Evolutionary conservation across 2,329 filamentous ascomycete species (phyloP).

Genomic region (Penicillium aurantiogriseum): DNA sequence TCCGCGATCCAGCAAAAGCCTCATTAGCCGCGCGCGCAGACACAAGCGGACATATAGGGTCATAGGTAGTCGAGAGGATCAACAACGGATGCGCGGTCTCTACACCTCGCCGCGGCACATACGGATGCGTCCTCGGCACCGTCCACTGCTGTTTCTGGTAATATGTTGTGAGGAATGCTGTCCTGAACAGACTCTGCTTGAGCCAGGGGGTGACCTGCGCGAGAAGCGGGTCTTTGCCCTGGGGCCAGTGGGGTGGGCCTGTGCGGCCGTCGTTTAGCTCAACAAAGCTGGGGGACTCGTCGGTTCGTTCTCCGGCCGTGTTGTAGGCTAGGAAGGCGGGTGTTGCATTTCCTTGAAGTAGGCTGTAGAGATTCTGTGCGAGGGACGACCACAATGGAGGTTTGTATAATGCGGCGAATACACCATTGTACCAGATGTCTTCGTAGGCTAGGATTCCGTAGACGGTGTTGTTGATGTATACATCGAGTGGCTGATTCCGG

Average conservation of each 20-base stretch:
- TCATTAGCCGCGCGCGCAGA: conserved; percentile 23
- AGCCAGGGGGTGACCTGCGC: conserved; percentile 4
- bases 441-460: conserved; percentile 20
- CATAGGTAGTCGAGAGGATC: conserved; percentile 25
- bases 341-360: conserved; percentile 10
- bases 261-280: conserved; percentile 7
- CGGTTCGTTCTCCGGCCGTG: not conserved
- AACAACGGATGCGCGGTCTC: conserved; percentile 23
- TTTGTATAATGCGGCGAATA: conserved; percentile 3
- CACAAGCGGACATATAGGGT: conserved; percentile 23
- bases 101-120: conserved; percentile 12
- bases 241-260: conserved; percentile 5
- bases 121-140: conserved; percentile 13
- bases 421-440: conserved; percentile 24
- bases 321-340: conserved; percentile 7
- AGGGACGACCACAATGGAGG: conserved; percentile 3
- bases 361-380: conserved; percentile 2
- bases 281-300: conserved; percentile 3
- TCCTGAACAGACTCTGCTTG: conserved; percentile 7
- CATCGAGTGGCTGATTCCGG: conserved; percentile 16
- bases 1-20: conserved; percentile 22
- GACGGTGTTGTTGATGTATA: conserved; percentile 21
- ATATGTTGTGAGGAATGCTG: not conserved
- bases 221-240: not conserved
- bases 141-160: conserved; percentile 13